Evolutionary conservation across 495 filamentous ascomycete species (phyloP), one percentile per base, ranked within the genome.

Genomic region (Echria macrotheca): DNA sequence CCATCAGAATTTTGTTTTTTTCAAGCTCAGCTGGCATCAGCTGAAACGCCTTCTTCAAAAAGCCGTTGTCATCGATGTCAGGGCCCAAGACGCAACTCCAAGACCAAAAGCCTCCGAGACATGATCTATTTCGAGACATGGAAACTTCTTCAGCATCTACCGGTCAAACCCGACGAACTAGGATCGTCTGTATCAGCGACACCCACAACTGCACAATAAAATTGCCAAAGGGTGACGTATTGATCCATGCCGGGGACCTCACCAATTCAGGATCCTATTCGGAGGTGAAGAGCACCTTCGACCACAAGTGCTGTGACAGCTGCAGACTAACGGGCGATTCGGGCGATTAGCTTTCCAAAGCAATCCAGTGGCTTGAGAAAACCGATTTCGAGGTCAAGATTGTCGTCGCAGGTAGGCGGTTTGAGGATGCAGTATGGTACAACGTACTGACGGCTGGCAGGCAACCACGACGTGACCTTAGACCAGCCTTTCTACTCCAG

Each of bases 231-330:
- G 91, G 91, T 11, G 91, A 97, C 56, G 78, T 97, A 3, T 72
- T 97, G 14, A 86, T 97, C 32, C 93, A 96, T 57, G 87, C 90
- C 6, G 91, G 91, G 6, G 91, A 97, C 63, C 72, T 96, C 29
- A 83, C 84, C 33, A 93, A 93, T 52, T 78, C 81, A 56, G 91
- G 91, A 32, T 87, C 81, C 36, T 77, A 60, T 47, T 68, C 67
- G 4, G 67, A 69, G 57, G 66, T 66, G n/a, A n/a, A n/a, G n/a
- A n/a, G n/a, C n/a, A n/a, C n/a, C n/a, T n/a, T n/a, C n/a, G n/a
- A n/a, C n/a, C n/a, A n/a, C n/a, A n/a, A n/a, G n/a, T n/a, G n/a
- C n/a, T n/a, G n/a, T n/a, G n/a, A n/a, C n/a, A n/a, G n/a, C n/a
- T n/a, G n/a, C n/a, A n/a, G n/a, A n/a, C n/a, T n/a, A n/a, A 55